Conservation (phyloP, 192 early-diverging fungal genomes). For the Entomortierella beljakovae region DNA sequence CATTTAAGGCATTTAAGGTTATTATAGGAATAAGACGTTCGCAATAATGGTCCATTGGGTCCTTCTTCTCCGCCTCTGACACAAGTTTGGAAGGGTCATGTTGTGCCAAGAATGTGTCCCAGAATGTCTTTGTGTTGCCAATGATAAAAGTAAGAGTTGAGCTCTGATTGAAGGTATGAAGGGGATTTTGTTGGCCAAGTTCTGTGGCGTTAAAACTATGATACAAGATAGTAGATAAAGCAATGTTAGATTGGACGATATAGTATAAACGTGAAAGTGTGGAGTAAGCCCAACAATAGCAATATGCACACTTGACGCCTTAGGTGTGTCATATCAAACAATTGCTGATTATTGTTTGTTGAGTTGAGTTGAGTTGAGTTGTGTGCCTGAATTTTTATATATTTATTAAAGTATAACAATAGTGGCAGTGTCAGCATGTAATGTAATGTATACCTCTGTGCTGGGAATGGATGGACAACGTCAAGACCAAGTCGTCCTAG, state of each 20-base stretch:
- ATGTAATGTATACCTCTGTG: conserved; percentile 32
- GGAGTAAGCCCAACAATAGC: too few relatives aligned
- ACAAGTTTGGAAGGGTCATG: conserved; percentile 32
- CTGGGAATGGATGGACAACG: conserved; percentile 51
- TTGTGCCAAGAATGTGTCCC: conserved; percentile 44
- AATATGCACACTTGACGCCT: too few relatives aligned
- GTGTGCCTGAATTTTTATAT: too few relatives aligned
- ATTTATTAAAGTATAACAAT: not conserved
- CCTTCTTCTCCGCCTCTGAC: conserved; percentile 33
- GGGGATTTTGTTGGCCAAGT: conserved; percentile 34
- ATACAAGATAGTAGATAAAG: not conserved
- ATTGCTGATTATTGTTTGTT: too few relatives aligned
- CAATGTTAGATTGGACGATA: too few relatives aligned
- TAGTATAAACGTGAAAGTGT: too few relatives aligned
- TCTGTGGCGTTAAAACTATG: conserved; percentile 42
- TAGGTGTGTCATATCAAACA: too few relatives aligned
- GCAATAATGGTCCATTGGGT: conserved; percentile 53
- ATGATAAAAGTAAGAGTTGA: conserved; percentile 49
- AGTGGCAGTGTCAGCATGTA: too few relatives aligned
- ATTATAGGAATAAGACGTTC: conserved; percentile 40
- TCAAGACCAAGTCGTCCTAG: conserved; percentile 30
- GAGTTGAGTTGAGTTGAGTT: not conserved
- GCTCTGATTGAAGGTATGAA: conserved; percentile 45
- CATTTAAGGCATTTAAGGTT: conserved; percentile 42
- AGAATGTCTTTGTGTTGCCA: conserved; percentile 41